Conservation (phyloP, 2,329 filamentous ascomycete species). For the Falciphora oryzae region DNA sequence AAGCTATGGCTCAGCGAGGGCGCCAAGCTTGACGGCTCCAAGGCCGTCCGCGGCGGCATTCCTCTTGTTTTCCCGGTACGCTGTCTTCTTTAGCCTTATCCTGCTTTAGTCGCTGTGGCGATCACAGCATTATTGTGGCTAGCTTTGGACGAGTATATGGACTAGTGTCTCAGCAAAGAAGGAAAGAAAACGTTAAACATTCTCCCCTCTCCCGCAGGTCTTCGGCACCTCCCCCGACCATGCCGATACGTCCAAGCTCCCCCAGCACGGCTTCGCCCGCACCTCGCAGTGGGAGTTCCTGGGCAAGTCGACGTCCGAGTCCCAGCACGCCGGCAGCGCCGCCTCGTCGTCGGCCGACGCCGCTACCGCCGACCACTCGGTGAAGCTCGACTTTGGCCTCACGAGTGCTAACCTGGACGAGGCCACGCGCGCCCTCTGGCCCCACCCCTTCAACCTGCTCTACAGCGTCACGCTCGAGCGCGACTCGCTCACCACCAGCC, state of each 20-base stretch:
- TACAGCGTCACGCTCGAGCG: conserved; percentile 85
- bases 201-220: conserved; percentile 44
- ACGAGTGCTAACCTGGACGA: conserved; percentile 66
- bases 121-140: neutral
- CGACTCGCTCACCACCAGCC: conserved; percentile 68
- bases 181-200: neutral
- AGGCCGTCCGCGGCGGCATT: conserved; percentile 86
- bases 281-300: conserved; percentile 90
- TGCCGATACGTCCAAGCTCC: conserved; percentile 70
- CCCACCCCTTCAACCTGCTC: conserved; percentile 79
- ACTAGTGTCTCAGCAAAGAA: no score
- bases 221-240: conserved; percentile 73
- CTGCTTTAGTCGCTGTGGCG: neutral
- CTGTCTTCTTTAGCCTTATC: neutral
- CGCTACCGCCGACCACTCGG: conserved; percentile 52
- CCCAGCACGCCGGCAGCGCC: conserved; percentile 34
- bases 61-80: conserved; percentile 88
- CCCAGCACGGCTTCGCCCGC: conserved; percentile 93
- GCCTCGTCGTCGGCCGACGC: conserved; percentile 9
- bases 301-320: conserved; percentile 74
- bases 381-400: conserved; percentile 95
- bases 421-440: conserved; percentile 68
- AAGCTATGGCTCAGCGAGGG: conserved; percentile 81
- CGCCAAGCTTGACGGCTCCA: conserved; percentile 77
- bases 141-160: no score